phyloP scores from a whole-genome alignment of 1,284 basidiomycete species.

The Apiotrichum mycotoxinovorans region DNA sequence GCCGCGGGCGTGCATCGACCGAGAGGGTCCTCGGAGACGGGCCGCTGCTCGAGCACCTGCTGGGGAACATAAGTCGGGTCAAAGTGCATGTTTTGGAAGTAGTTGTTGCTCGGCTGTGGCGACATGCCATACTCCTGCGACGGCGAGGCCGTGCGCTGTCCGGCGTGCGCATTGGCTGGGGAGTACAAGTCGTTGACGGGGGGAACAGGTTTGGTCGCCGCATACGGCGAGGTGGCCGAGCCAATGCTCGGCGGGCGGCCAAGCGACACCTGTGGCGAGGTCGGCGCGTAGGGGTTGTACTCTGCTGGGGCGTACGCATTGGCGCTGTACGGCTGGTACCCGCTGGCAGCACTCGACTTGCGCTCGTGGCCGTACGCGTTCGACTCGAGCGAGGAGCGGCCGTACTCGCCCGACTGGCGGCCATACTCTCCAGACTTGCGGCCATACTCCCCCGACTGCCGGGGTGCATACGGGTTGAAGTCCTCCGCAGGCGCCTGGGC shows the following conservation, averaged over 20 bases:
- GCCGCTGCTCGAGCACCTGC: conserved; percentile 51
- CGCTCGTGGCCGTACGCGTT: neutral
- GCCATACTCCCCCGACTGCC: neutral
- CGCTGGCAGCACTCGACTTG: neutral
- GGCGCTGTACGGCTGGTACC: neutral
- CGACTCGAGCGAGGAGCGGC: neutral
- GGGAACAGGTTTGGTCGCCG: neutral
- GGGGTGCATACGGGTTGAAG: neutral
- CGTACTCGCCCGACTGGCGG: neutral
- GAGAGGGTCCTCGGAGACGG: conserved; percentile 66
- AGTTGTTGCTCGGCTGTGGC: conserved; percentile 31
- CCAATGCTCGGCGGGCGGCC: neutral
- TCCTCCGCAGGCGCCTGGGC: neutral
- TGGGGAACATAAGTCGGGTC: conserved; percentile 58
- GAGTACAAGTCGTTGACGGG: conserved; percentile 11
- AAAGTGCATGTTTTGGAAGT: conserved; percentile 62
- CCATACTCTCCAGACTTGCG: neutral
- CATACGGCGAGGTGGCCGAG: conserved; percentile 6
- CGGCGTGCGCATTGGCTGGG: conserved; percentile 21
- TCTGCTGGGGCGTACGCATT: neutral
- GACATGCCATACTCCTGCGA: conserved; percentile 29
- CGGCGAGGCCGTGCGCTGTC: conserved; percentile 19
- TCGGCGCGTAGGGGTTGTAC: conserved; percentile 10
- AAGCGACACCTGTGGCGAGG: neutral
- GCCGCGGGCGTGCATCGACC: conserved; percentile 63